phyloP scores from a whole-genome alignment of 2,329 filamentous ascomycete species.

The Fusarium gaditjirri region DNA sequence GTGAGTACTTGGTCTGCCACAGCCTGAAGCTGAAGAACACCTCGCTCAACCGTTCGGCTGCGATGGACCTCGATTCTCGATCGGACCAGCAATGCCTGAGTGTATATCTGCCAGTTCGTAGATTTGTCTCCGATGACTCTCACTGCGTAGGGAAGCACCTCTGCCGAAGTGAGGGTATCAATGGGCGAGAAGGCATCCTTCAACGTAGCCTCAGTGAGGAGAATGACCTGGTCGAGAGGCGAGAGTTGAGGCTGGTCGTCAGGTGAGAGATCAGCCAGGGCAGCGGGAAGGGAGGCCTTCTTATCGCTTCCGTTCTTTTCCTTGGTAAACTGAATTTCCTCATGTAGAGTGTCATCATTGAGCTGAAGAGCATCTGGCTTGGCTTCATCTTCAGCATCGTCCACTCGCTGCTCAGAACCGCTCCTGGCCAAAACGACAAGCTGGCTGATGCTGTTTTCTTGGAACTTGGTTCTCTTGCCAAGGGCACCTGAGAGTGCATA shows the following conservation, averaged over 20 bases:
- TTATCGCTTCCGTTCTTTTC: slow-evolving; percentile 54
- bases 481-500: slow-evolving; percentile 88
- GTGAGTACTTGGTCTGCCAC: slow-evolving; percentile 95
- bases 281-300: slow-evolving; percentile 62
- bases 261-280: slow-evolving; percentile 74
- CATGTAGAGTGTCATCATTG: slow-evolving; percentile 93
- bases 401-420: slow-evolving; percentile 47
- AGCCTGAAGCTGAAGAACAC: slow-evolving; percentile 91
- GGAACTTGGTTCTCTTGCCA: slow-evolving; percentile 85
- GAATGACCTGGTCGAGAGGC: slow-evolving; percentile 87
- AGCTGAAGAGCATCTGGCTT: slow-evolving; percentile 78
- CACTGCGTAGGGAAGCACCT: slow-evolving; percentile 90
- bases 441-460: slow-evolving; percentile 84
- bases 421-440: slow-evolving; percentile 91
- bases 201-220: slow-evolving; percentile 87
- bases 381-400: slow-evolving; percentile 39
- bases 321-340: slow-evolving; percentile 83
- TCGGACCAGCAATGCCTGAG: slow-evolving; percentile 88
- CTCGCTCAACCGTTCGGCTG: slow-evolving; percentile 87
- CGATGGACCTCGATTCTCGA: slow-evolving; percentile 90
- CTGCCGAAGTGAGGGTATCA: slow-evolving; percentile 89
- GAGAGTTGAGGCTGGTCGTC: slow-evolving; percentile 84
- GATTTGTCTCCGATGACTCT: slow-evolving; percentile 88
- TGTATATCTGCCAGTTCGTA: slow-evolving; percentile 98
- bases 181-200: slow-evolving; percentile 87